Percentiles rank a stretch among this genome's conserved stretches.
These are phyloP conservation scores for Peltaster fructicola DNA, from an alignment of 2,329 filamentous ascomycete species.

Conservation along the genomic window DNA sequence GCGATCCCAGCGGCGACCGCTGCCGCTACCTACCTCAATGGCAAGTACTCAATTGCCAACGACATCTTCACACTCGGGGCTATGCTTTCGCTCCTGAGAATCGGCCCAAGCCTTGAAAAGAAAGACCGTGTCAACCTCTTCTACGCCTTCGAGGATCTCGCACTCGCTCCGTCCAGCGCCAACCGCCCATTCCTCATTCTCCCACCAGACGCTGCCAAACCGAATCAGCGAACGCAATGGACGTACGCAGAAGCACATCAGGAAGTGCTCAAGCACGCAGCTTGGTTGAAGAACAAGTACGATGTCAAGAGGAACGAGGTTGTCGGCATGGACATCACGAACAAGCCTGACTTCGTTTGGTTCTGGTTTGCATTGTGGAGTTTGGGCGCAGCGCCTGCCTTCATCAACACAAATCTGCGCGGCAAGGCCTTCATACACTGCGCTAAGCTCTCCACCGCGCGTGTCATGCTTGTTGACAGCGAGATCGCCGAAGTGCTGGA, in stretches of 20 bases:
- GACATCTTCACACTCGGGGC: no score
- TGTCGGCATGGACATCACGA: constrained; percentile 66
- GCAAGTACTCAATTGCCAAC: constrained; percentile 46
- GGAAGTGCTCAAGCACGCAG: constrained; percentile 50
- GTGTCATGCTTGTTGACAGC: constrained; percentile 52
- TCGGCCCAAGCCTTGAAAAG: constrained; percentile 11
- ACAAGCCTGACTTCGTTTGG: constrained; percentile 62
- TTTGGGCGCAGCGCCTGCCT: constrained; percentile 65
- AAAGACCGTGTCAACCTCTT: constrained; percentile 51
- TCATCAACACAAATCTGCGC: constrained; percentile 73
- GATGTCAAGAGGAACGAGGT: constrained; percentile 53
- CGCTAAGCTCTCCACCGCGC: constrained; percentile 47
- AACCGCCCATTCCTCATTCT: constrained; percentile 15
- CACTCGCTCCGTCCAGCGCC: constrained; percentile 33
- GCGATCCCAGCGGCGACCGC: constrained; percentile 38
- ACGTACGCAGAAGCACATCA: constrained; percentile 65
- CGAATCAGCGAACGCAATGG: constrained; percentile 26
- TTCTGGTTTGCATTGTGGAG: constrained; percentile 64
- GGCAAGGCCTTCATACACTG: constrained; percentile 58
- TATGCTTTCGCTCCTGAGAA: constrained; percentile 1
- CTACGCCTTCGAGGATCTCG: constrained; percentile 54
- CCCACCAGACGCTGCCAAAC: constrained; percentile 11
- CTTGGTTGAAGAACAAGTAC: constrained; percentile 51
- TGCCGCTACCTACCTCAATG: constrained; percentile 62
- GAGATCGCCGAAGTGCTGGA: constrained; percentile 37